phyloP scores from a whole-genome alignment of 805 yeast genomes.

The Myxozyma geophila region DNA sequence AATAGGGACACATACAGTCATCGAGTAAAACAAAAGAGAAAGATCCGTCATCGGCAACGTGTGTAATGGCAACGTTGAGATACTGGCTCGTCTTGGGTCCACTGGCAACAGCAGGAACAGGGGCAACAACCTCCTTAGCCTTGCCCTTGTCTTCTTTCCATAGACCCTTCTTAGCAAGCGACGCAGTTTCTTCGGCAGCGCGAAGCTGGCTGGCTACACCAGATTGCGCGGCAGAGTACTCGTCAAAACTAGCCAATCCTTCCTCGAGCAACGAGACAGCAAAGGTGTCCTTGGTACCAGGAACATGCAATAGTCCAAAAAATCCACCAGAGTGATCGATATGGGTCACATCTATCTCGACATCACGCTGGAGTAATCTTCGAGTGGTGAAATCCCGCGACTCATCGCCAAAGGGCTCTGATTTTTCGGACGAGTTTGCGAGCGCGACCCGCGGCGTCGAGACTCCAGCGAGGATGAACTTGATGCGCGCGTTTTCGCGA shows the following conservation, averaged over 20 bases:
- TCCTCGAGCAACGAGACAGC: constrained; percentile 61
- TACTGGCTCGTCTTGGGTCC: constrained; percentile 37
- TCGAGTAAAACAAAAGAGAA: constrained; percentile 30
- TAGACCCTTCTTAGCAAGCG: constrained; percentile 58
- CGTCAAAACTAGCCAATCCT: constrained; percentile 71
- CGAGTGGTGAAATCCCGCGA: constrained; percentile 61
- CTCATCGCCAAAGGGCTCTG: constrained; percentile 49
- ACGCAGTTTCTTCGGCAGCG: constrained; percentile 68
- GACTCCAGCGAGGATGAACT: constrained; percentile 78
- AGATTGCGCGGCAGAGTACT: constrained; percentile 61
- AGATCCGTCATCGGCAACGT: constrained; percentile 42
- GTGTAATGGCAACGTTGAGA: constrained; percentile 46
- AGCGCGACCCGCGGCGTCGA: constrained; percentile 47
- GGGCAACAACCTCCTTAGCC: constrained; percentile 42
- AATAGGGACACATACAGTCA: constrained; percentile 12
- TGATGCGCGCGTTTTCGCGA: constrained; percentile 69
- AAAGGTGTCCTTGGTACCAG: constrained; percentile 43
- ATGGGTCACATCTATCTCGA: constrained; percentile 67
- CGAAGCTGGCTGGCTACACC: constrained; percentile 58
- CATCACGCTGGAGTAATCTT: constrained; percentile 70
- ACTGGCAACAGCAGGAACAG: constrained; percentile 30
- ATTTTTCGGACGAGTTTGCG: constrained; percentile 36
- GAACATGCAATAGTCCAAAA: constrained; percentile 67
- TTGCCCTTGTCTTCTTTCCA: constrained; percentile 65
- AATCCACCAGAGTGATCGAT: constrained; percentile 82